Conservation (phyloP, 1,139 yeast genomes). For the Citeromyces hawaiiensis region DNA sequence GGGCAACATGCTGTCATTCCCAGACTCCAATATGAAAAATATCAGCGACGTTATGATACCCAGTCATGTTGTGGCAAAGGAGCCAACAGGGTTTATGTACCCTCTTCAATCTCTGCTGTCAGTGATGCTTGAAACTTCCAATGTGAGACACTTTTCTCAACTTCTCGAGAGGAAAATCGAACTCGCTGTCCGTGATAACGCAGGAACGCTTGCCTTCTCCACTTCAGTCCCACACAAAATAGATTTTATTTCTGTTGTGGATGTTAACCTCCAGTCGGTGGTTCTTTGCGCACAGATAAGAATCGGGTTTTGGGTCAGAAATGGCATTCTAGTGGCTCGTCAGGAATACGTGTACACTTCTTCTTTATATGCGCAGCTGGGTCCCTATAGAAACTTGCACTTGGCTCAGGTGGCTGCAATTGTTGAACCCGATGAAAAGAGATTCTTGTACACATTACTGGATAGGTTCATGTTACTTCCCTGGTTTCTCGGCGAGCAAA, state of each 20-base stretch:
- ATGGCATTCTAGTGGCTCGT: slow-evolving; percentile 32
- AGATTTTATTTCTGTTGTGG: slow-evolving; percentile 33
- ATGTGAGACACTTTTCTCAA: slow-evolving; percentile 11
- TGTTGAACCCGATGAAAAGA: slow-evolving; percentile 24
- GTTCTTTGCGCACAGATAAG: slow-evolving; percentile 67
- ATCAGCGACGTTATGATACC: slow-evolving; percentile 9
- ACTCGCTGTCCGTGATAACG: neutral
- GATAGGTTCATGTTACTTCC: slow-evolving; percentile 48
- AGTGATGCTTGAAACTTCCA: slow-evolving; percentile 22
- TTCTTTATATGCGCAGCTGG: slow-evolving; percentile 30
- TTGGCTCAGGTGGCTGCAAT: slow-evolving; percentile 41
- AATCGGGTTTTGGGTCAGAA: slow-evolving; percentile 83
- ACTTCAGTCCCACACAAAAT: neutral
- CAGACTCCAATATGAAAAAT: slow-evolving; percentile 16
- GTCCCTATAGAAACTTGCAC: slow-evolving; percentile 39
- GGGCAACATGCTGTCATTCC: slow-evolving; percentile 14
- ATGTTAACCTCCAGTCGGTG: slow-evolving; percentile 44
- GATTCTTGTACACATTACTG: slow-evolving; percentile 32
- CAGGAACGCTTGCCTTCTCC: slow-evolving; percentile 4
- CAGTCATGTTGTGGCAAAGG: slow-evolving; percentile 6
- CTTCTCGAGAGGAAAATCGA: neutral
- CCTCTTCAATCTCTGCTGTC: slow-evolving; percentile 46
- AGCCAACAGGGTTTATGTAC: slow-evolving; percentile 34
- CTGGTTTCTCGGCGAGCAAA: slow-evolving; percentile 32
- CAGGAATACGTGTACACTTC: slow-evolving; percentile 30